A percentile compares a stretch with the other conserved stretches of the same genome.
Evolutionary conservation across 108 stramenopile genomes (phyloP).

Genomic region (Nitzschia putrida): DNA sequence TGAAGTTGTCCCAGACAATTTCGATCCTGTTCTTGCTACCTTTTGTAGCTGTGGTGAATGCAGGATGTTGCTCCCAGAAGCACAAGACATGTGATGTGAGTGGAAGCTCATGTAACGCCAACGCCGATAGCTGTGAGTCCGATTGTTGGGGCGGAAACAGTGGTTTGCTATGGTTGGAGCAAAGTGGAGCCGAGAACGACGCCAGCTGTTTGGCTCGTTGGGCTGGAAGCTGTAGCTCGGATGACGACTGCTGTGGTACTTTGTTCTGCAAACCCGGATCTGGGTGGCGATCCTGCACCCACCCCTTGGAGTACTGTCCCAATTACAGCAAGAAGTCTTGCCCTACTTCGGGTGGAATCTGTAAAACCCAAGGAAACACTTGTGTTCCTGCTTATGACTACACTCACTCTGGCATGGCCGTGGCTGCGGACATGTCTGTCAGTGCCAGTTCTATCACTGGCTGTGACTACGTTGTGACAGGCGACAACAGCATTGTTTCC

Average conservation of each 20-base stretch:
- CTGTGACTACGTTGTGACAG: background rate
- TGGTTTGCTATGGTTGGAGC: background rate
- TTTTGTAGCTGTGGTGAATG: background rate
- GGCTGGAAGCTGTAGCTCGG: background rate
- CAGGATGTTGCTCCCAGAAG: background rate
- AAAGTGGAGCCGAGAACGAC: background rate
- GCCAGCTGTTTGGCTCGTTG: background rate
- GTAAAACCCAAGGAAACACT: background rate
- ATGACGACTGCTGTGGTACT: background rate
- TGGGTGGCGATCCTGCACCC: background rate
- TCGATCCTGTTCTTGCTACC: background rate
- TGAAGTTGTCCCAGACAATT: background rate
- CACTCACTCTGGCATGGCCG: background rate
- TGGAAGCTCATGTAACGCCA: background rate
- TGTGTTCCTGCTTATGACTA: constrained; percentile 2
- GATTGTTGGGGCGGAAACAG: background rate
- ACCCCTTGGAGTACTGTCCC: background rate
- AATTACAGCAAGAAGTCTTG: background rate
- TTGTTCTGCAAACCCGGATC: background rate
- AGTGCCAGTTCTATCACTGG: too few species aligned
- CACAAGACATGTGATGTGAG: background rate
- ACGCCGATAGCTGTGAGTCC: background rate
- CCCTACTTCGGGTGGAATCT: background rate
- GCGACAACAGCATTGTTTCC: background rate
- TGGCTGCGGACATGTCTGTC: background rate